A percentile compares a stretch with the other conserved stretches of the same genome.
Conservation (phyloP, 768 basidiomycete species). For the Lentinula sp. region DNA sequence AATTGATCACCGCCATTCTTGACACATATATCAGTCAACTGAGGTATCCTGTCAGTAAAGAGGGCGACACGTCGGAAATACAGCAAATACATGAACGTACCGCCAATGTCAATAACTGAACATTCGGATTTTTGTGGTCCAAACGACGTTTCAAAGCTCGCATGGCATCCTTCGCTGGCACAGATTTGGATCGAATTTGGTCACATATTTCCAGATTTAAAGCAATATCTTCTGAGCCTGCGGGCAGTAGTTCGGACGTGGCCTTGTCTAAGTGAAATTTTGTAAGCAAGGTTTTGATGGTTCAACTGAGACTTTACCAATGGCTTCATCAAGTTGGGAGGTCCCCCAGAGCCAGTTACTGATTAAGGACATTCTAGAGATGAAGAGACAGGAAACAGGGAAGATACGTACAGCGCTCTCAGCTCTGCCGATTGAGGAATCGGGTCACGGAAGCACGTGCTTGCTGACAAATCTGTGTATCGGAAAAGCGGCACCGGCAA, state of each 20-base stretch:
- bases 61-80: background rate
- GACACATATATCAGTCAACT: constrained; percentile 88
- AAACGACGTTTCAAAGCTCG: constrained; percentile 81
- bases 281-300: background rate
- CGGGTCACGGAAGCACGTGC: background rate
- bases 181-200: constrained; percentile 89
- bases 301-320: constrained; percentile 47
- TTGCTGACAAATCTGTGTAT: background rate
- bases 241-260: constrained; percentile 85
- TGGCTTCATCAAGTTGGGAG: constrained; percentile 75
- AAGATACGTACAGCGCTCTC: background rate
- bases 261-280: constrained; percentile 64
- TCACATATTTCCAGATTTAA: constrained; percentile 95
- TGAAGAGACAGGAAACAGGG: background rate
- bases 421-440: background rate
- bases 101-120: constrained; percentile 79
- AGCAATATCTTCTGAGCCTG: constrained; percentile 85
- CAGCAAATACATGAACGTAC: constrained; percentile 39
- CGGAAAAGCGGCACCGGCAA: background rate
- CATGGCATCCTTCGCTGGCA: constrained; percentile 82
- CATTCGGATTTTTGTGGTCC: constrained; percentile 94
- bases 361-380: constrained; percentile 45
- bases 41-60: constrained; percentile 8
- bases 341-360: constrained; percentile 76
- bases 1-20: constrained; percentile 98